Conservation (phyloP, 208 protist genomes). For the Strigomonas oncopelti region DNA sequence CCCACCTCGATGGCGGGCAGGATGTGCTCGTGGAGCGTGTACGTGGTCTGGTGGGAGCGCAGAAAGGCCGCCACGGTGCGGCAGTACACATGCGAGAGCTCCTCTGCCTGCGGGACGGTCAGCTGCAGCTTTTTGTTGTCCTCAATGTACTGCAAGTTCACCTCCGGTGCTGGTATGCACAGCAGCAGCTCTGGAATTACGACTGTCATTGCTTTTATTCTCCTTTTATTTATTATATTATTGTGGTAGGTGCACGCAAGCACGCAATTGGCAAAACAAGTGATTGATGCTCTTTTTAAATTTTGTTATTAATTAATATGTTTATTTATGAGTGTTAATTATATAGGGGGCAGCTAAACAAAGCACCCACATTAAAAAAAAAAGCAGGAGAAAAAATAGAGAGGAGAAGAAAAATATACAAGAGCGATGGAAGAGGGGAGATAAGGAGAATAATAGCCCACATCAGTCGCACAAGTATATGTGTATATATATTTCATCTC, state of each 20-base stretch:
- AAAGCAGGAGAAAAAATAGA: not conserved
- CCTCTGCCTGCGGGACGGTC: conserved; percentile 39
- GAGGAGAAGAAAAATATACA: not conserved
- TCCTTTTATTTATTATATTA: no score
- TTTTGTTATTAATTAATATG: not conserved
- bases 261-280: not conserved
- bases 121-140: conserved; percentile 23
- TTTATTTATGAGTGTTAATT: no score
- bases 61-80: conserved; percentile 42
- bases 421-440: conserved; percentile 5
- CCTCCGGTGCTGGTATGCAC: conserved; percentile 41
- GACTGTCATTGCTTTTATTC: not conserved
- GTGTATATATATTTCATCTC: no score
- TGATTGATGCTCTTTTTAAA: not conserved
- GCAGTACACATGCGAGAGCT: conserved; percentile 36
- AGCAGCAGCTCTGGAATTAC: conserved; percentile 49
- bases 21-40: conserved; percentile 31
- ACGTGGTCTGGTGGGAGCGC: conserved; percentile 7
- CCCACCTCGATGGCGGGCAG: conserved; percentile 63
- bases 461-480: no score
- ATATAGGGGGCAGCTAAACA: no score
- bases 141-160: conserved; percentile 33
- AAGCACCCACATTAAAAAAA: not conserved
- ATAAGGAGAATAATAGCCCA: no score
- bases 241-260: not conserved